Conservation (phyloP, 345 rosid genomes). For the Murraya koenigii region DNA sequence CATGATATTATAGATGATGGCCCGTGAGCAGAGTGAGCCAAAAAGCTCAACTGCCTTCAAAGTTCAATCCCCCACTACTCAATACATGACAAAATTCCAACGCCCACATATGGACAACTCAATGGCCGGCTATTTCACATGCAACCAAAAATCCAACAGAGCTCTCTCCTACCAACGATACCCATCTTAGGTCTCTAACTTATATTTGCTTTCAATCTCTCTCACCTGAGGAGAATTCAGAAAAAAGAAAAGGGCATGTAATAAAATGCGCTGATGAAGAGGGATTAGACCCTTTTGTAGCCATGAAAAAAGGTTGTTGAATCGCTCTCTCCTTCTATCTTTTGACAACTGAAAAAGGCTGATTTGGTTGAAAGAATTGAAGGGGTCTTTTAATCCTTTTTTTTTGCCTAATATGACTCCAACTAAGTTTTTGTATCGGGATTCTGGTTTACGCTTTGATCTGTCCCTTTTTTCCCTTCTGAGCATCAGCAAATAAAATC, state of each 20-base stretch:
- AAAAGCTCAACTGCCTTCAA: slow-evolving; percentile 26
- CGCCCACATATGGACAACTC: slow-evolving; percentile 48
- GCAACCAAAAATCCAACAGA: slow-evolving; percentile 48
- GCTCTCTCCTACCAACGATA: background rate
- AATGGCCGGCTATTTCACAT: slow-evolving; percentile 67
- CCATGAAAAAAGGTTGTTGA: slow-evolving; percentile 22
- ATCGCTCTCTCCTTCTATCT: background rate
- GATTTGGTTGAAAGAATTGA: slow-evolving; percentile 14
- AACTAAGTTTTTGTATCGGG: slow-evolving; percentile 21
- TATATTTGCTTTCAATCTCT: background rate
- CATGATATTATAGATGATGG: slow-evolving; percentile 32
- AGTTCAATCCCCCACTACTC: slow-evolving; percentile 25
- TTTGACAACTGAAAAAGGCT: slow-evolving; percentile 24
- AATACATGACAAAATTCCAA: slow-evolving; percentile 44
- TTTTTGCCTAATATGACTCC: slow-evolving; percentile 31
- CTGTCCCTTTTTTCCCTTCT: slow-evolving; percentile 38
- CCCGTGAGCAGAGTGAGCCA: slow-evolving; percentile 40
- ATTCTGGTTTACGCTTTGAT: slow-evolving; percentile 31
- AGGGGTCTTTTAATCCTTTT: slow-evolving; percentile 12
- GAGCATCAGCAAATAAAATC: slow-evolving; percentile 25
- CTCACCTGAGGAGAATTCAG: slow-evolving; percentile 11
- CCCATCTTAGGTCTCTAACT: slow-evolving; percentile 2
- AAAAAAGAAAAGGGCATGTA: background rate
- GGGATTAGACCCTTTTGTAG: slow-evolving; percentile 33
- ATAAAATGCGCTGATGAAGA: background rate